Base-by-base conservation (phyloP, 2,329 filamentous ascomycete species). In the Colletotrichum trifolii region DNA sequence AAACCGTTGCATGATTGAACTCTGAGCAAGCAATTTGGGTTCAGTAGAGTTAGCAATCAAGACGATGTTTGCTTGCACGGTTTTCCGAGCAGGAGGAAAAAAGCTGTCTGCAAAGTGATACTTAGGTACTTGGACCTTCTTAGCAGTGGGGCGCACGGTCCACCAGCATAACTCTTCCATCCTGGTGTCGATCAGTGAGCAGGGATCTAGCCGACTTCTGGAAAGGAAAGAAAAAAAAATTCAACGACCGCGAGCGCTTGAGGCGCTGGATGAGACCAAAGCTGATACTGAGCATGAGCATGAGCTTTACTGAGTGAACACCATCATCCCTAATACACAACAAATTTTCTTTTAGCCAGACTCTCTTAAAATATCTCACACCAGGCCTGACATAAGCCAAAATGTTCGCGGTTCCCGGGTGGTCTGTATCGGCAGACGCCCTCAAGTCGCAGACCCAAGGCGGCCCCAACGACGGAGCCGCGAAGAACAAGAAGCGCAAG, bases 401-500 rank as follows among this genome's bases (percentile, higher is more conserved):
- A 61, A 95, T 98, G 95, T 98, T 98, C 77, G 90, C 94, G 9
- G 94, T 98, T 36, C 92, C 92, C 73, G 96, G 96, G 71, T 97
- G 95, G 94, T 93, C 93, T 43, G 84, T 97, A 40, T 88, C 92
- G 60, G 85, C 90, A 67, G 87, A 89, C 69, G 82, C 81, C 56
- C 86, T 96, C 68, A 93, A 93, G 78, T 79, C 87, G 36, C 93
- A 97, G 78, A 85, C 82, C 67, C 65, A 69, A 10, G 60, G 57
- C 13, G 61, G 64, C 56, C 52, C 66, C 45, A 53, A 60, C 40
- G 54, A 69, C 69, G 75, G 76, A 67, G 68, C 79, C 64, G 74
- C 79, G 70, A 87, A 83, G 71, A 82, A 83, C 69, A 89, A 84
- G 74, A 89, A 89, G 80, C 81, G 71, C 40, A 70, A 61, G 52